Base-by-base conservation (phyloP, 176 grass and related monocot genomes). In the Thalia dealbata region DNA sequence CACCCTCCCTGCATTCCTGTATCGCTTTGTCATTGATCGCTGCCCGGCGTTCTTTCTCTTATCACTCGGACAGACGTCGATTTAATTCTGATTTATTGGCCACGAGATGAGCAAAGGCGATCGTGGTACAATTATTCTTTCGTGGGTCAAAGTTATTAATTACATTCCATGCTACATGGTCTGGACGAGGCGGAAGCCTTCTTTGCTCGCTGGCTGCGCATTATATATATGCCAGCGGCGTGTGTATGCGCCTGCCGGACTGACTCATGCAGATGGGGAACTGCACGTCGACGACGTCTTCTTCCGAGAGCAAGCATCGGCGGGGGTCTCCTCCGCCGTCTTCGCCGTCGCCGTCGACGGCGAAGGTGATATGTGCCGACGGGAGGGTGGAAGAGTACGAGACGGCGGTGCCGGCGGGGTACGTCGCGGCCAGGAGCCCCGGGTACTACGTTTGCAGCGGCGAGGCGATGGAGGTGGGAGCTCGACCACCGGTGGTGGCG, bases 391-490 rank as follows among this genome's bases (percentile, higher is more conserved):
- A 44, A 32, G 52, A 74, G 30, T 74, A 61, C 72, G 32, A 74
- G 29, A n/a, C n/a, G 55, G 32, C 52, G 54, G 55, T 74, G 54
- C 29, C 30, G 55, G 72, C 55, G 7, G 52, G 55, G 52, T 18
- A 24, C n/a, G 52, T 74, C 54, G 72, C 2, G 2, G 72, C 72
- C 4, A 61, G 30, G 30, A 58, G 55, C 52, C 72, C 55, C 8
- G 72, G 54, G 3, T 74, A 14, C 55, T 74, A 25, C 54, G 54
- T 74, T 5, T 74, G 52, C 54, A 32, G 12, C 72, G 55, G 52
- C n/a, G 72, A 58, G 28, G 72, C 32, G 72, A 61, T 74, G 72
- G 54, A 74, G n/a, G 72, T 74, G 4, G 72, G 72, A 2, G 9
- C 30, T 10, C 29, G n/a, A 2, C 54, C 72, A 10, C 32, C 52